These are phyloP conservation scores for Clathrus columnatus DNA, from an alignment of 768 basidiomycete species.

Conservation along the genomic window DNA sequence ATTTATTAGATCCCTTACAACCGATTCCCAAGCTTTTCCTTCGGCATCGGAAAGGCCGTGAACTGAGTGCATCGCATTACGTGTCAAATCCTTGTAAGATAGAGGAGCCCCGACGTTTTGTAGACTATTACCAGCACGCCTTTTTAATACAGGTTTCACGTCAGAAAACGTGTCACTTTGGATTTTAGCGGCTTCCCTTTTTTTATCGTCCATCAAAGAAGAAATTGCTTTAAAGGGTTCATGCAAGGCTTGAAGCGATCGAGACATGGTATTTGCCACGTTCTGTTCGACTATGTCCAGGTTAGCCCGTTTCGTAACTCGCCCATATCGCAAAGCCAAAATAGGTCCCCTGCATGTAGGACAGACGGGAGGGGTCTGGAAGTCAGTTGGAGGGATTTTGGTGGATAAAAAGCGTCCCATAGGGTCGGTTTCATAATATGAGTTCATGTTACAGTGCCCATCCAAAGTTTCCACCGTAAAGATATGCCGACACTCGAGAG, in stretches of 20 bases:
- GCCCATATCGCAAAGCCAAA: conserved; percentile 50
- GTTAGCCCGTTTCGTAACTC: conserved; percentile 50
- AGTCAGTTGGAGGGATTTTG: conserved; percentile 28
- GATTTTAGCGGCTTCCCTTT: conserved; percentile 19
- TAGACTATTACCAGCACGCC: background rate
- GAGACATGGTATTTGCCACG: conserved; percentile 43
- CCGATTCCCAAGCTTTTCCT: conserved; percentile 32
- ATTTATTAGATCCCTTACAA: conserved; percentile 25
- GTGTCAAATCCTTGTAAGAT: background rate
- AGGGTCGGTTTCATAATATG: conserved; percentile 37
- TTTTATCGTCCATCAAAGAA: too few species aligned
- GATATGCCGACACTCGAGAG: conserved; percentile 50
- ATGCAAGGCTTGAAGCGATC: conserved; percentile 28
- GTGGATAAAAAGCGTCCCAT: conserved; percentile 38
- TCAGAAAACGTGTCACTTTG: background rate
- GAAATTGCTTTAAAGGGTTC: too few species aligned
- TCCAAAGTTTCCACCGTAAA: conserved; percentile 71
- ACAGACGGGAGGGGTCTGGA: conserved; percentile 42
- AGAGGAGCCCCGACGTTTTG: background rate
- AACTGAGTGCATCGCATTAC: background rate
- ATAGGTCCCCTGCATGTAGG: conserved; percentile 55
- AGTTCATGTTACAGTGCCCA: conserved; percentile 41
- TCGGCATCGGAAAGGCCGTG: conserved; percentile 22
- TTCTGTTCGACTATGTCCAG: conserved; percentile 62
- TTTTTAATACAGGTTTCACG: background rate